Conservation (phyloP, 129 eudicot genomes). For the Logfia minima region DNA sequence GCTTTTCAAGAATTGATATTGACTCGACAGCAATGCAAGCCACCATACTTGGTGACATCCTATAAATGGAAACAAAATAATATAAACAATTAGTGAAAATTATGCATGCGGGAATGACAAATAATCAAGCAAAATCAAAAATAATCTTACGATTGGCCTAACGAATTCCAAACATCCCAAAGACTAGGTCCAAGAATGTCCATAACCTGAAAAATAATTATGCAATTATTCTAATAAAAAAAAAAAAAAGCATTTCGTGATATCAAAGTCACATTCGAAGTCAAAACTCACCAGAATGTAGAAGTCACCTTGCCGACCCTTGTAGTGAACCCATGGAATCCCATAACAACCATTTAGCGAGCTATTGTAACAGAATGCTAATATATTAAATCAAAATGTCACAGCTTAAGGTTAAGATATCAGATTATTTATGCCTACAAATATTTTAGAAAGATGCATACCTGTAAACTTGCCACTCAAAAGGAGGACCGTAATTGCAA, state of each 20-base stretch:
- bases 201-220: slow-evolving; percentile 68
- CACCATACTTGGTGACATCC: slow-evolving; percentile 94
- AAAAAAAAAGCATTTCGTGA: background rate
- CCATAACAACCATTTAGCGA: slow-evolving; percentile 92
- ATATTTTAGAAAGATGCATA: slow-evolving; percentile 34
- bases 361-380: slow-evolving; percentile 40
- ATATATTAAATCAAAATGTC: slow-evolving; percentile 23
- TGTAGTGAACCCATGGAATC: slow-evolving; percentile 88
- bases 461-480: slow-evolving; percentile 99
- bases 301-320: slow-evolving; percentile 96
- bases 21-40: slow-evolving; percentile 99
- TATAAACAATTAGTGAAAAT: background rate
- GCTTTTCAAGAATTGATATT: slow-evolving; percentile 96
- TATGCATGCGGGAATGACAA: slow-evolving; percentile 3
- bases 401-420: background rate
- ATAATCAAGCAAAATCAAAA: background rate
- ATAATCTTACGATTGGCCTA: slow-evolving; percentile 95
- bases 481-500: slow-evolving; percentile 97
- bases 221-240: background rate
- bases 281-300: slow-evolving; percentile 83
- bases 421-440: background rate
- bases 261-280: background rate
- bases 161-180: slow-evolving; percentile 99
- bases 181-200: slow-evolving; percentile 99
- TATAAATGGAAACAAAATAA: slow-evolving; percentile 31